Base-by-base conservation (phyloP, 805 yeast species). In the Priceomyces fermenticarens region DNA sequence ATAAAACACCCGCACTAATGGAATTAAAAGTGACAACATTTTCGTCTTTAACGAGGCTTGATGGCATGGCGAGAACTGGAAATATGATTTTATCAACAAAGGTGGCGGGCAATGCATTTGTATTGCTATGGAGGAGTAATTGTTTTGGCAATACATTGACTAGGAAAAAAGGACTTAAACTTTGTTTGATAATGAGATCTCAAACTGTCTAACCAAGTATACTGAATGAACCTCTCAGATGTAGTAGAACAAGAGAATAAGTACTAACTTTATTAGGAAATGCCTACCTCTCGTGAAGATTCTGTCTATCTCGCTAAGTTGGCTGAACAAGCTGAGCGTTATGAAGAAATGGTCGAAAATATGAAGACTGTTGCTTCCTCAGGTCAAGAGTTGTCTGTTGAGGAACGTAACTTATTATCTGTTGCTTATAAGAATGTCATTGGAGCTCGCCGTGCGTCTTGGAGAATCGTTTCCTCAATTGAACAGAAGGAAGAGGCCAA, bases 291-390 rank as follows among this genome's bases (percentile, higher is more conserved):
- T 62, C 95, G 97, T 78, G 98, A 93, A 83, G 96, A 93, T 75
- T 88, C 95, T 62, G 96, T 93, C 59, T 91, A 90, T 73, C 82
- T 93, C 64, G 98, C 98, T 70, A 91, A 93, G 67, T 83, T 93
- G 67, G 97, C 97, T 62, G 98, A 91, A 75, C 97, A 91, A 77
- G 97, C 98, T 62, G 99, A 93, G 77, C 95, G 98, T 74, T 93
- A 90, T 69, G 98, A 93, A 76, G 98, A 91, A 76, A 89, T 88
- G 97, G 98, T 91, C 58, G 96, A 88, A 70, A 88, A 88, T 77
- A 91, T 91, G 97, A 90, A 91, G 71, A 85, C 88, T 40, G 98
- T 93, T 60, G 98, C 97, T 56, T 85, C 95, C 32, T 81, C 95
- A 33, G 97, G 96, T 48, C 90, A 87, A 71, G 98, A 91, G 69